A percentile compares a stretch with the other conserved stretches of the same genome.
These are phyloP conservation scores for Neurospora sp. DNA, from an alignment of 495 filamentous ascomycete genomes.

Conservation along the genomic window DNA sequence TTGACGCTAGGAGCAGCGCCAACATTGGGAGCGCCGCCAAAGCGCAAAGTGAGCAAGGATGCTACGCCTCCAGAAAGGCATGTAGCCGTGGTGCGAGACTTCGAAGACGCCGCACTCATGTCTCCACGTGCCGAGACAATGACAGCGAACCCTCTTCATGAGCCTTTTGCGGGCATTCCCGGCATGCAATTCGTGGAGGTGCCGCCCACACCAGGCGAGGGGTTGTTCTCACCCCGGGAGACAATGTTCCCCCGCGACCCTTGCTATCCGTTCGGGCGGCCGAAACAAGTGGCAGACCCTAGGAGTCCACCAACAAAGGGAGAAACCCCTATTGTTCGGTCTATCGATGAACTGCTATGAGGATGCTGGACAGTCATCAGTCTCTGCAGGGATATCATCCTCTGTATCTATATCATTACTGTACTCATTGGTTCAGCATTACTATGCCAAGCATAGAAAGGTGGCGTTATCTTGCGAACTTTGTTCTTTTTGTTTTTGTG, in stretches of 20 bases:
- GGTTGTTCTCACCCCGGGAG: slow-evolving; percentile 40
- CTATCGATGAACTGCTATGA: slow-evolving; percentile 49
- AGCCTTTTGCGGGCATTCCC: slow-evolving; percentile 23
- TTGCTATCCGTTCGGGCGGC: slow-evolving; percentile 35
- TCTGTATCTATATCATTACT: slow-evolving; percentile 2
- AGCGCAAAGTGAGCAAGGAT: slow-evolving; percentile 8
- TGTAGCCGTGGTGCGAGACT: slow-evolving; percentile 18
- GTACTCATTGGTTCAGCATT: neutral
- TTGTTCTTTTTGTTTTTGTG: slow-evolving; percentile 1
- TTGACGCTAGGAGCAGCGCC: slow-evolving; percentile 14
- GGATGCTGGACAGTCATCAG: neutral
- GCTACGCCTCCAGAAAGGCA: slow-evolving; percentile 14
- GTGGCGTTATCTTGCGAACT: neutral
- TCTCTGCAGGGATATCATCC: neutral
- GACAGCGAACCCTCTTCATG: slow-evolving; percentile 43
- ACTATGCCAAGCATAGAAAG: neutral
- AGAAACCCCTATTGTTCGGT: slow-evolving; percentile 56
- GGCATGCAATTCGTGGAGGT: slow-evolving; percentile 39
- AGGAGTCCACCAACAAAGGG: slow-evolving; percentile 54
- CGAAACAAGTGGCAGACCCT: slow-evolving; percentile 43
- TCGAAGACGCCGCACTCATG: slow-evolving; percentile 34
- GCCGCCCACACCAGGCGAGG: slow-evolving; percentile 35
- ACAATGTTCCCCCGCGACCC: slow-evolving; percentile 42
- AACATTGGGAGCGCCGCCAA: slow-evolving; percentile 7
- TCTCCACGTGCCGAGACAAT: slow-evolving; percentile 43